Conservation (phyloP, 495 filamentous ascomycete genomes). For the Lichenothelia convexa region DNA sequence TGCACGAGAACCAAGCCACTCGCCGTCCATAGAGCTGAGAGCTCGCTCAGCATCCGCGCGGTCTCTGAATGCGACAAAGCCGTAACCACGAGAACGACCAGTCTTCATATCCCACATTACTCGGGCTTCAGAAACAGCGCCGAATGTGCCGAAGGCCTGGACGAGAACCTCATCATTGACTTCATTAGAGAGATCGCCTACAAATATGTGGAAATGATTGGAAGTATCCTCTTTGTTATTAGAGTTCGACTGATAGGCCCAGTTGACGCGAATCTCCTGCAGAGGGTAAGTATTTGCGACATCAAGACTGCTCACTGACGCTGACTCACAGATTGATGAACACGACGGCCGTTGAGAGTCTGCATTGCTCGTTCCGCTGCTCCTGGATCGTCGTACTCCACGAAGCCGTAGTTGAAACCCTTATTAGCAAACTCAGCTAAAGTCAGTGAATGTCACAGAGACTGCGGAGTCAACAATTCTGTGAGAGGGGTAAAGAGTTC, state of each 20-base stretch:
- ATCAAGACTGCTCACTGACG: not conserved
- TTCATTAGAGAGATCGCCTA: slow-evolving; percentile 95
- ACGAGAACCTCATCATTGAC: slow-evolving; percentile 92
- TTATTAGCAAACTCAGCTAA: slow-evolving; percentile 51
- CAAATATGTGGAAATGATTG: slow-evolving; percentile 97
- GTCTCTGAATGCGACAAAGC: slow-evolving; percentile 95
- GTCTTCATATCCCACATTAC: slow-evolving; percentile 99
- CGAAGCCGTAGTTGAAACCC: slow-evolving; percentile 98
- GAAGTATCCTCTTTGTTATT: slow-evolving; percentile 94
- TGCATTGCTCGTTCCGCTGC: slow-evolving; percentile 93
- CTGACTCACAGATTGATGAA: slow-evolving; percentile 73
- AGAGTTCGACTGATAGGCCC: slow-evolving; percentile 96
- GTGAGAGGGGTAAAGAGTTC: too few relatives aligned
- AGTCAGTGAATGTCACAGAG: too few relatives aligned
- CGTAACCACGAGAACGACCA: slow-evolving; percentile 88
- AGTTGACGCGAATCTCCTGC: slow-evolving; percentile 98
- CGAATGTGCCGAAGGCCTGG: slow-evolving; percentile 94
- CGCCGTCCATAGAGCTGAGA: slow-evolving; percentile 91
- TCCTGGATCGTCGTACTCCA: slow-evolving; percentile 96
- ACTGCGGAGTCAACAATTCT: too few relatives aligned
- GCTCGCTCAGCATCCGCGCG: slow-evolving; percentile 90
- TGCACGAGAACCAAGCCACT: slow-evolving; percentile 96
- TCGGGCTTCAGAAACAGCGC: slow-evolving; percentile 91
- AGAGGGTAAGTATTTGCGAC: not conserved
- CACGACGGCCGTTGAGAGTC: slow-evolving; percentile 83